These are phyloP conservation scores for Boletus edulis DNA, from an alignment of 768 basidiomycete genomes.

Conservation along the genomic window DNA sequence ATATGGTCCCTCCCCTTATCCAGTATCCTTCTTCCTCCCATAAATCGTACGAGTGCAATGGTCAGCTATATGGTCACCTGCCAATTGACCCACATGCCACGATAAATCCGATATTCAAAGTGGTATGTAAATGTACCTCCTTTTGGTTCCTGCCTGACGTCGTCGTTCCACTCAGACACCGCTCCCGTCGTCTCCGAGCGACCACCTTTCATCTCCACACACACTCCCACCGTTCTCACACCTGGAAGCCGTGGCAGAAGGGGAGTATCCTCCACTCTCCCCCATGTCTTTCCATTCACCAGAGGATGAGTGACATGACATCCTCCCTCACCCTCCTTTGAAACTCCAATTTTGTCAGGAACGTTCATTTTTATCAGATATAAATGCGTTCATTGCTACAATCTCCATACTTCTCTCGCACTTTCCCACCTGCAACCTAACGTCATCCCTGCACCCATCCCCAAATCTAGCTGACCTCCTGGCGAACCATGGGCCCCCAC, in stretches of 20 bases:
- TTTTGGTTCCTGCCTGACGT: conserved; percentile 5
- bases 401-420: conserved; percentile 24
- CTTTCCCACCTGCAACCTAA: conserved; percentile 27
- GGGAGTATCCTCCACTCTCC: conserved; percentile 69
- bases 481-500: conserved; percentile 7
- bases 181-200: conserved; percentile 43
- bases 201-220: conserved; percentile 40
- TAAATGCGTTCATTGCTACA: conserved; percentile 30
- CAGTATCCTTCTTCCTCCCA: conserved; percentile 39
- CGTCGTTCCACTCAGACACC: conserved; percentile 43
- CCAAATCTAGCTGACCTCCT: conserved; percentile 15
- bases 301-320: conserved; percentile 38
- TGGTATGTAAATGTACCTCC: conserved; percentile 52
- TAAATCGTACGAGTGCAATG: conserved; percentile 51
- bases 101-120: conserved; percentile 89
- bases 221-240: conserved; percentile 76
- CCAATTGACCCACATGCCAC: conserved; percentile 64
- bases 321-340: conserved; percentile 18
- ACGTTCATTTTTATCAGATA: conserved; percentile 27
- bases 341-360: conserved; percentile 18
- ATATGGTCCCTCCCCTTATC: conserved; percentile 35
- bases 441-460: conserved; percentile 12
- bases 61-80: conserved; percentile 51
- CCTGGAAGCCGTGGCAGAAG: conserved; percentile 80
- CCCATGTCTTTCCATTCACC: conserved; percentile 68